Conservation (phyloP, 2,329 filamentous ascomycete genomes). For the Phyllosticta citrichinensis region DNA sequence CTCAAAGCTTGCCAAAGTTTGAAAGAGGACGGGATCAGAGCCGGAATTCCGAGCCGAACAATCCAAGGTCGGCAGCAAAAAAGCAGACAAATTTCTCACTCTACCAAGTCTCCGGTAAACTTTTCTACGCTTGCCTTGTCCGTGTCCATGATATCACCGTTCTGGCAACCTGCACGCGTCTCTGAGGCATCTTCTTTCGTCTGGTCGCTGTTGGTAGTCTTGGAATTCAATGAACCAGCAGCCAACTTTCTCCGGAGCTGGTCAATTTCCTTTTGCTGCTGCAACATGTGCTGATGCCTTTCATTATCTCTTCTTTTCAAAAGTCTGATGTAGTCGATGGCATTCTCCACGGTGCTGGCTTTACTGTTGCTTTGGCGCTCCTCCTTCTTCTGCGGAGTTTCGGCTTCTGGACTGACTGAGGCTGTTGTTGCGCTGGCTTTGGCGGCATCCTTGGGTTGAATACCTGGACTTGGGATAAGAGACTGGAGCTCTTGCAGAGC, state of each 20-base stretch:
- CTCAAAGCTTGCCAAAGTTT: not conserved
- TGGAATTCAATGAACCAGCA: not conserved
- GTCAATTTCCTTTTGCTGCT: conserved; percentile 53
- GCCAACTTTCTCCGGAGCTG: conserved; percentile 40
- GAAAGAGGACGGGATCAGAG: not conserved
- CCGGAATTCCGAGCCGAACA: not conserved
- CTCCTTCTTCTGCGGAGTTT: conserved; percentile 19
- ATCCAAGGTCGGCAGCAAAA: not conserved
- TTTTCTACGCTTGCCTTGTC: not conserved
- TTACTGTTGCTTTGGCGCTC: conserved; percentile 65
- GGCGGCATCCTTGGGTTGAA: conserved; percentile 19
- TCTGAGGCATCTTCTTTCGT: not conserved
- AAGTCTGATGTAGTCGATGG: conserved; percentile 88
- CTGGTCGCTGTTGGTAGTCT: not conserved
- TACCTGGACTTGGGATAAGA: conserved; percentile 55
- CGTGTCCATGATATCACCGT: not conserved
- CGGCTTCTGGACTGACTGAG: conserved; percentile 17
- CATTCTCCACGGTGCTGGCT: conserved; percentile 93
- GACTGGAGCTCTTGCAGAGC: conserved; percentile 85
- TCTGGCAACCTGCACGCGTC: not conserved
- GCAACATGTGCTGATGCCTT: conserved; percentile 52
- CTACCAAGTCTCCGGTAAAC: not conserved
- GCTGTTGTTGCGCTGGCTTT: conserved; percentile 26
- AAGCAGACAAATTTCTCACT: not conserved
- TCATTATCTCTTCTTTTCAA: conserved; percentile 64